Conservation (phyloP, 805 yeast species). For the Candida verbasci region DNA sequence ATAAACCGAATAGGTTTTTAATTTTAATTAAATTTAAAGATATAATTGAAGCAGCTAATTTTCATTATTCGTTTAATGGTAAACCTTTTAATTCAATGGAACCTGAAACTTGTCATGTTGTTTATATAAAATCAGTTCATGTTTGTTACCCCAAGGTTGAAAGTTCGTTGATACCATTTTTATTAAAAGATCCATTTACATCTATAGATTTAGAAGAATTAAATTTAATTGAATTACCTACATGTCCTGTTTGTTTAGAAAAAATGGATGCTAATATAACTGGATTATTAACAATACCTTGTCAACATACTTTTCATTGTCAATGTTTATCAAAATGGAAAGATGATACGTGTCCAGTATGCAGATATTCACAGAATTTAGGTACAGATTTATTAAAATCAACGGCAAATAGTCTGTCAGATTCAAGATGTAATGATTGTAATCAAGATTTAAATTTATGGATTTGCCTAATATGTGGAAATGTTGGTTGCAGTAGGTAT, state of each 20-base stretch:
- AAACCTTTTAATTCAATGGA: slow-evolving; percentile 80
- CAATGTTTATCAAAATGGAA: slow-evolving; percentile 84
- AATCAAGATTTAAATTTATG: slow-evolving; percentile 60
- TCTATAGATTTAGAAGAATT: slow-evolving; percentile 9
- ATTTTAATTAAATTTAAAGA: slow-evolving; percentile 71
- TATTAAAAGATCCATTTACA: slow-evolving; percentile 73
- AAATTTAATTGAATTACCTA: slow-evolving; percentile 60
- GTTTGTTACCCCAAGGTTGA: slow-evolving; percentile 23
- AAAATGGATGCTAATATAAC: slow-evolving; percentile 77
- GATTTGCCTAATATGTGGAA: slow-evolving; percentile 89
- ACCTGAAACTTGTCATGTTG: slow-evolving; percentile 78
- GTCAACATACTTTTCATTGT: slow-evolving; percentile 92
- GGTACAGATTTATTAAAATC: slow-evolving; percentile 9
- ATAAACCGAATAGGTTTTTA: slow-evolving; percentile 64
- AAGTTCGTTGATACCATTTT: slow-evolving; percentile 52
- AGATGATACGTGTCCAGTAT: slow-evolving; percentile 88
- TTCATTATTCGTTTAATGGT: slow-evolving; percentile 67
- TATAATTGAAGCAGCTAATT: slow-evolving; percentile 51
- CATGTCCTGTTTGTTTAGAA: slow-evolving; percentile 91
- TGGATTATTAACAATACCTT: slow-evolving; percentile 82
- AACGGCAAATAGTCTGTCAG: slow-evolving; percentile 9
- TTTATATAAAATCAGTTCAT: slow-evolving; percentile 59
- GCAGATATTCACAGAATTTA: slow-evolving; percentile 63
- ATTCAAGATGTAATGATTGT: slow-evolving; percentile 50
- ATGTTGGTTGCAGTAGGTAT: slow-evolving; percentile 88